A percentile compares a stretch with the other conserved stretches of the same genome.
Conservation (phyloP, 345 rosid genomes). For the Camelina hispida region DNA sequence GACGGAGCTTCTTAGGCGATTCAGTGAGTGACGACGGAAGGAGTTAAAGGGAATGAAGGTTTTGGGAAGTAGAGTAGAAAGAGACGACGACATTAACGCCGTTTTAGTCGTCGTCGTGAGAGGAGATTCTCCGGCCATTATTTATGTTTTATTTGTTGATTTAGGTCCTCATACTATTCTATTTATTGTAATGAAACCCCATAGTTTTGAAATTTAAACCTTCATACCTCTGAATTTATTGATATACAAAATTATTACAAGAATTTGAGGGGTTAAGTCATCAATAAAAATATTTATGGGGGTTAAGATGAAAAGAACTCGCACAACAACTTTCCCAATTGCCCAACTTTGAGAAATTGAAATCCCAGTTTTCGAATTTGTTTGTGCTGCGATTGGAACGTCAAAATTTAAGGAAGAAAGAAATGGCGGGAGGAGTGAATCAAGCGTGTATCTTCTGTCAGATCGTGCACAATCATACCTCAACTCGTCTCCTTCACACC, state of each 20-base stretch:
- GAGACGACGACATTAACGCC: constrained; percentile 21
- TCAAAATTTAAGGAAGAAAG: constrained; percentile 17
- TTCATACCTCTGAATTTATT: too few species aligned
- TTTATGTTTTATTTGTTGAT: neutral
- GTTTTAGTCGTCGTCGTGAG: neutral
- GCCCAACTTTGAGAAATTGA: constrained; percentile 15
- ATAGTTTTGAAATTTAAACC: neutral
- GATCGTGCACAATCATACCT: constrained; percentile 55
- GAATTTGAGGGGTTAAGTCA: neutral
- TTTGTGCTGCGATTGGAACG: neutral
- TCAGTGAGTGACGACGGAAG: constrained; percentile 14
- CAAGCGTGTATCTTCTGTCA: constrained; percentile 74
- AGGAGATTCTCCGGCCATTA: neutral
- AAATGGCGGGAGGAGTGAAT: constrained; percentile 70
- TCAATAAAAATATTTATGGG: neutral
- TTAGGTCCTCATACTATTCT: neutral
- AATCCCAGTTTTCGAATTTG: constrained; percentile 21
- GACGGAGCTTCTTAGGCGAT: constrained; percentile 11
- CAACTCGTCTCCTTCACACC: constrained; percentile 63
- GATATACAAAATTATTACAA: neutral
- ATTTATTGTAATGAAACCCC: neutral
- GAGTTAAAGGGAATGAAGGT: constrained; percentile 15
- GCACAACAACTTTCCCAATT: neutral
- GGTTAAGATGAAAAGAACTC: neutral
- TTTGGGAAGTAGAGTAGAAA: constrained; percentile 30